Base-by-base conservation (phyloP, 23 red algal genomes). In the Pyropia yezoensis region DNA sequence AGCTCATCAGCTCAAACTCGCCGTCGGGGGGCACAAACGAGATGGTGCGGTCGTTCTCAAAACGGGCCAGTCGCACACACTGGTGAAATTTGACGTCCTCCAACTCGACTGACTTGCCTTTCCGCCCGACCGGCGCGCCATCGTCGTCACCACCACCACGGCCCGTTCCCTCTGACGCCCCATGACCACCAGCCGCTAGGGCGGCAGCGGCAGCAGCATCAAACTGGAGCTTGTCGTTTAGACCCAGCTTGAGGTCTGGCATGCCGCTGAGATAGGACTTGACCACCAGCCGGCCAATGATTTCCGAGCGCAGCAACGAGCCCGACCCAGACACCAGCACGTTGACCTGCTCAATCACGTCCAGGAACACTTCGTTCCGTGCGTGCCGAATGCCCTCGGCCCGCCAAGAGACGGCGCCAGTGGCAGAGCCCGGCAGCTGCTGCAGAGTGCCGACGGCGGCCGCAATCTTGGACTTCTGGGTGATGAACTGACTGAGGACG, bases 51-150 rank as follows among this genome's bases (percentile, higher is more conserved):
- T 90, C 86, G 33, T 77, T 83, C 65, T 98, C 94, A 53, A 98
- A 98, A 26, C 77, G 74, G 1, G 71, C 70, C 57, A 98, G 75
- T 17, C 86, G 85, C 26, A 98, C 94, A 61, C 94, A 98, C 59
- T 98, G 94, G 56, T 98, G 94, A 70, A 98, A 98, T 56, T 98
- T 98, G 54, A 98, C 83, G 64, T 98, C 94, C 54, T 98, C 94
- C 18, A 98, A 72, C 28, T 98, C 94, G 15, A 98, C 86, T 2
- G 94, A 77, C 51, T 86, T 83, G 53, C 78, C 78, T 45, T 61
- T 68, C 29, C 61, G 71, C 39, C 39, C 39, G 39, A 47, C 39
- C 7, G 39, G 39, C 39, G 39, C 39, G 39, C 39, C 39, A 13
- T 13, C 39, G 27, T 79, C 69, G 14, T 50, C 25, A n/a, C 57